Percentiles rank a stretch among this genome's conserved stretches.
Conservation (phyloP, 1,139 yeast genomes). For the Williopsis jadinii region DNA sequence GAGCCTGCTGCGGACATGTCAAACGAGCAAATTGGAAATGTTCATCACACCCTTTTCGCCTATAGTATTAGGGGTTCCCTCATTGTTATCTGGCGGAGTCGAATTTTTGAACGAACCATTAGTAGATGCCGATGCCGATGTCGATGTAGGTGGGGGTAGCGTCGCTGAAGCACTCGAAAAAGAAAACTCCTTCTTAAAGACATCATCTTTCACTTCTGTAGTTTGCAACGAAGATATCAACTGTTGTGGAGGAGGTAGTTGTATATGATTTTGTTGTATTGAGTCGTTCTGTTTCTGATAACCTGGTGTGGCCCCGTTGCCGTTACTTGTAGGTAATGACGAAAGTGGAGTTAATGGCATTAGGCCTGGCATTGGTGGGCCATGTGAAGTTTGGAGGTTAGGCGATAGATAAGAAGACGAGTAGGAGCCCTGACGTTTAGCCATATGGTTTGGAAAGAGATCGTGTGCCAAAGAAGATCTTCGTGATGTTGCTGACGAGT, state of each 20-base stretch:
- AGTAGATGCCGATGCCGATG: background rate
- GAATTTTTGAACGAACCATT: background rate
- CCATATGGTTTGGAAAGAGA: constrained; percentile 15
- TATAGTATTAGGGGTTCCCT: background rate
- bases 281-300: too few relatives aligned
- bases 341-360: constrained; percentile 10
- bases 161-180: constrained; percentile 8
- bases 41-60: constrained; percentile 17
- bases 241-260: background rate
- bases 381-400: constrained; percentile 16
- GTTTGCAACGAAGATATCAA: too few relatives aligned
- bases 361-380: constrained; percentile 3
- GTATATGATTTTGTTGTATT: background rate
- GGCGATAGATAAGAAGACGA: constrained; percentile 19
- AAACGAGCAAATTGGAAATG: constrained; percentile 12
- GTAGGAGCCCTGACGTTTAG: constrained; percentile 17
- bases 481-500: constrained; percentile 16
- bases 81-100: background rate
- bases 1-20: too few relatives aligned
- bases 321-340: too few relatives aligned
- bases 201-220: background rate
- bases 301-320: too few relatives aligned
- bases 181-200: constrained; percentile 14
- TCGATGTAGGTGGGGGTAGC: constrained; percentile 14
- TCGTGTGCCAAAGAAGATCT: constrained; percentile 22